A percentile compares a stretch with the other conserved stretches of the same genome.
phyloP scores from a whole-genome alignment of 371 early-diverging fungal species.

The Saksenaea oblongispora region DNA sequence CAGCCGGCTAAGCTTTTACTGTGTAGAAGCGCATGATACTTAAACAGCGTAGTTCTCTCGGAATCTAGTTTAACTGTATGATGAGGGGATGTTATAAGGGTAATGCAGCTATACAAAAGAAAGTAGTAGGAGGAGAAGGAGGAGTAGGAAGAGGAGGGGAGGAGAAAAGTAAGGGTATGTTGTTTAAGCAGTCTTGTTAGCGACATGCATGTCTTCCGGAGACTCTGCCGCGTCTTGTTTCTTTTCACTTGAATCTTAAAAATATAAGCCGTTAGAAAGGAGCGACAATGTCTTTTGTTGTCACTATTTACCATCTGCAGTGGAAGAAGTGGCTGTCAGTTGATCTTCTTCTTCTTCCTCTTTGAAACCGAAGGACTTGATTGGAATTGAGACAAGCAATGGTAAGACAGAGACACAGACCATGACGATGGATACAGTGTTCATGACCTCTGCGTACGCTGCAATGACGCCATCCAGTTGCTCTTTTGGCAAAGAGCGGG shows the following conservation, averaged over 20 bases:
- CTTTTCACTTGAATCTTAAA: not conserved
- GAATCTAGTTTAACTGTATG: not conserved
- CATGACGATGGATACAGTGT: conserved; percentile 25
- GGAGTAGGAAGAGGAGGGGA: too few relatives aligned
- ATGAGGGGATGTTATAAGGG: not conserved
- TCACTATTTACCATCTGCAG: not conserved
- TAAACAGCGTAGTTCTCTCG: not conserved
- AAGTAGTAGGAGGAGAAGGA: too few relatives aligned
- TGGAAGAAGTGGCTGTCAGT: not conserved
- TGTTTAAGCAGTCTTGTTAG: not conserved
- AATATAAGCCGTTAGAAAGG: not conserved
- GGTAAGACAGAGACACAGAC: conserved; percentile 20
- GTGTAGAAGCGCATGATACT: not conserved
- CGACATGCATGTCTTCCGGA: not conserved
- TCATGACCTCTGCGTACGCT: conserved; percentile 36
- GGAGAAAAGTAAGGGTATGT: not conserved
- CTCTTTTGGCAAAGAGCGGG: conserved; percentile 26
- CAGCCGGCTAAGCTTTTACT: not conserved
- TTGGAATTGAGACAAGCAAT: conserved; percentile 11
- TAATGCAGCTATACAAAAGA: not conserved
- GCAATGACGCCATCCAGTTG: conserved; percentile 25
- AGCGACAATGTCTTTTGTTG: not conserved
- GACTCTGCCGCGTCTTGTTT: not conserved
- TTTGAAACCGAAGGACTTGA: conserved; percentile 16
- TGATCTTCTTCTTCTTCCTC: conserved; percentile 11